A percentile compares a stretch with the other conserved stretches of the same genome.
phyloP scores from a whole-genome alignment of 495 filamentous ascomycete genomes.

The Choiromyces venosus region DNA sequence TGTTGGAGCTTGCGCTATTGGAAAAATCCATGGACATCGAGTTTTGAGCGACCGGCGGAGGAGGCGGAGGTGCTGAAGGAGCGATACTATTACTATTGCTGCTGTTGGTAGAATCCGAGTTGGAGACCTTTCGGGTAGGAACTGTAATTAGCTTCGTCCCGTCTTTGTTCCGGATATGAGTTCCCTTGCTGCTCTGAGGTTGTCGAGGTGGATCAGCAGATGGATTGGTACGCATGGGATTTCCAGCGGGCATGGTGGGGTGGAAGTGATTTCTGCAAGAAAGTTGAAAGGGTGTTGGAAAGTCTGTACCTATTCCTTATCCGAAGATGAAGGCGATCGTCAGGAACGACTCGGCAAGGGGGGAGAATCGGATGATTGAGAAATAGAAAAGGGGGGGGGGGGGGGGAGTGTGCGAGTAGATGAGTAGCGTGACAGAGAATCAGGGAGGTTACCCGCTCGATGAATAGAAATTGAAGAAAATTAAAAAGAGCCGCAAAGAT shows the following conservation, averaged over 20 bases:
- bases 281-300: conserved; percentile 2
- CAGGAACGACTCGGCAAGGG: neutral
- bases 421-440: conserved; percentile 16
- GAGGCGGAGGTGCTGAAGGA: conserved; percentile 29
- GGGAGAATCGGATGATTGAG: conserved; percentile 16
- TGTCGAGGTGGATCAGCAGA: conserved; percentile 39
- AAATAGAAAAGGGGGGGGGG: conserved; percentile 30
- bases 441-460: conserved; percentile 33
- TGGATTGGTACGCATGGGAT: conserved; percentile 37
- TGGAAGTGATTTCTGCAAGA: conserved; percentile 20
- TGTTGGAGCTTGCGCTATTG: conserved; percentile 39
- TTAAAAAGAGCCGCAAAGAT: conserved; percentile 45
- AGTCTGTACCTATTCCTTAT: conserved; percentile 1
- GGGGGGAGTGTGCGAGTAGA: conserved; percentile 7
- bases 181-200: conserved; percentile 44
- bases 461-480: conserved; percentile 33
- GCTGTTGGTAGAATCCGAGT: conserved; percentile 47
- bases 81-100: conserved; percentile 26
- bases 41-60: conserved; percentile 29
- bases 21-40: conserved; percentile 41
- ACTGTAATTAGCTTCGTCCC: conserved; percentile 64
- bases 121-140: conserved; percentile 51
- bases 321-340: neutral
- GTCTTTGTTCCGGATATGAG: conserved; percentile 54
- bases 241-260: conserved; percentile 42